phyloP scores from a whole-genome alignment of 1,284 basidiomycete species.

The Microbotryum silenes-acaulis region DNA sequence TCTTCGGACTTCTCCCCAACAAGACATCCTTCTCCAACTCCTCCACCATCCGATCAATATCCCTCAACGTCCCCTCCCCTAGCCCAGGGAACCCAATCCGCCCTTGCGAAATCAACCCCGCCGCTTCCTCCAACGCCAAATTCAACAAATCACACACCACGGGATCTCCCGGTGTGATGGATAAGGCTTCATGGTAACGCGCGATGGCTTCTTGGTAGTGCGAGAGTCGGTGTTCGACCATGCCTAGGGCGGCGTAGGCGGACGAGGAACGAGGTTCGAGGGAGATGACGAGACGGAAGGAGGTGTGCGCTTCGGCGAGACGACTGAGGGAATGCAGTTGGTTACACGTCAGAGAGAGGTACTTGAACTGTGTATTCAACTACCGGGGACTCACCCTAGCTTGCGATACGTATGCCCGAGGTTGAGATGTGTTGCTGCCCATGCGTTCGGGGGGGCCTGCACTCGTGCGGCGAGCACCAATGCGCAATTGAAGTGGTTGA shows the following conservation, averaged over 20 bases:
- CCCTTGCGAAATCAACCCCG: constrained; percentile 4
- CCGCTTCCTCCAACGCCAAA: constrained; percentile 52
- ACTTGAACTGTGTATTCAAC: too few relatives aligned
- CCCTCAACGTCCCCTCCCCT: not conserved
- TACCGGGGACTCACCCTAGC: constrained; percentile 51
- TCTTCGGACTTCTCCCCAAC: not conserved
- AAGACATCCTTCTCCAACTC: constrained; percentile 1
- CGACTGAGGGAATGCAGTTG: constrained; percentile 45
- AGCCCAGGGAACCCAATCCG: constrained; percentile 25
- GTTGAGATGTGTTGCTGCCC: constrained; percentile 83
- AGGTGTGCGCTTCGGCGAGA: constrained; percentile 56
- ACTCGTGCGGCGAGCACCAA: constrained; percentile 67
- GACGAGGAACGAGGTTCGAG: constrained; percentile 69
- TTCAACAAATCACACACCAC: constrained; percentile 78
- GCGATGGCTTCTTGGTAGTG: constrained; percentile 69
- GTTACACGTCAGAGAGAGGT: too few relatives aligned
- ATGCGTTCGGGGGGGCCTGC: constrained; percentile 71
- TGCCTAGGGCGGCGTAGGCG: constrained; percentile 73
- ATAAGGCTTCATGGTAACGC: constrained; percentile 81
- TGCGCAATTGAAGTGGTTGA: constrained; percentile 60
- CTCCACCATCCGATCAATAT: not conserved
- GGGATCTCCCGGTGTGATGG: constrained; percentile 75
- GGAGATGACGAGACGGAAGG: constrained; percentile 65
- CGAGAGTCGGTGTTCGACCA: constrained; percentile 66
- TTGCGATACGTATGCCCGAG: constrained; percentile 79